Evolutionary conservation across 441 rosid genomes (phyloP).

Genomic region (Daphne laureola): DNA sequence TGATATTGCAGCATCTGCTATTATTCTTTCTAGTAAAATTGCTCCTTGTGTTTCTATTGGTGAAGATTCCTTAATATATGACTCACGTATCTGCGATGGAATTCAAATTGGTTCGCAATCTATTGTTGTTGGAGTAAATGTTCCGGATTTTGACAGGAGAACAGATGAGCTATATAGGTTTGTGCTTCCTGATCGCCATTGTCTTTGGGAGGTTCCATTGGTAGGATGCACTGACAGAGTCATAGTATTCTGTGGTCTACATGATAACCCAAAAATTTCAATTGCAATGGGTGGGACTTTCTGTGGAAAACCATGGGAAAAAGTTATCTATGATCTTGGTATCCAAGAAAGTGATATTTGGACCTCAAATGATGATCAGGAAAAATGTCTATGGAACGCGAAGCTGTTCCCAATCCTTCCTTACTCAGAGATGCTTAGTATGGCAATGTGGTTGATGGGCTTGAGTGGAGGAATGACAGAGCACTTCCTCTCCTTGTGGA

Average conservation of each 20-base stretch:
- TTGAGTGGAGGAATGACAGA: constrained; percentile 36
- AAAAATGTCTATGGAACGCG: constrained; percentile 89
- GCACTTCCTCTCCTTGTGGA: constrained; percentile 54
- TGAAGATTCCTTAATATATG: constrained; percentile 89
- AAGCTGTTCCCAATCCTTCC: constrained; percentile 70
- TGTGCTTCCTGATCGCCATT: constrained; percentile 90
- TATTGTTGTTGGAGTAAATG: constrained; percentile 71
- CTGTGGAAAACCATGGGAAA: constrained; percentile 88
- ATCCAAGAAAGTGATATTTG: constrained; percentile 72
- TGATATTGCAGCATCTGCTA: constrained; percentile 85
- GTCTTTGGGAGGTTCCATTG: constrained; percentile 97
- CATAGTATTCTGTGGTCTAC: constrained; percentile 83
- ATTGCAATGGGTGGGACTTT: constrained; percentile 66
- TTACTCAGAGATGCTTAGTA: constrained; percentile 65
- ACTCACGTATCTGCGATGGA: constrained; percentile 59
- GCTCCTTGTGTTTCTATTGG: constrained; percentile 85
- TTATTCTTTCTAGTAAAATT: constrained; percentile 83
- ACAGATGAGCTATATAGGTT: constrained; percentile 42
- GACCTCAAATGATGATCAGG: constrained; percentile 45
- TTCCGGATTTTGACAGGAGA: constrained; percentile 36
- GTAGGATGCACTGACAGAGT: constrained; percentile 58
- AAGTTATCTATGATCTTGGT: constrained; percentile 61
- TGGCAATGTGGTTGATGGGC: constrained; percentile 93
- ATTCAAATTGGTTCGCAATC: constrained; percentile 88
- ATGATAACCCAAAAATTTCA: constrained; percentile 80